These are phyloP conservation scores for Wallacemonas sp. DNA, from an alignment of 208 protist species.

Conservation along the genomic window DNA sequence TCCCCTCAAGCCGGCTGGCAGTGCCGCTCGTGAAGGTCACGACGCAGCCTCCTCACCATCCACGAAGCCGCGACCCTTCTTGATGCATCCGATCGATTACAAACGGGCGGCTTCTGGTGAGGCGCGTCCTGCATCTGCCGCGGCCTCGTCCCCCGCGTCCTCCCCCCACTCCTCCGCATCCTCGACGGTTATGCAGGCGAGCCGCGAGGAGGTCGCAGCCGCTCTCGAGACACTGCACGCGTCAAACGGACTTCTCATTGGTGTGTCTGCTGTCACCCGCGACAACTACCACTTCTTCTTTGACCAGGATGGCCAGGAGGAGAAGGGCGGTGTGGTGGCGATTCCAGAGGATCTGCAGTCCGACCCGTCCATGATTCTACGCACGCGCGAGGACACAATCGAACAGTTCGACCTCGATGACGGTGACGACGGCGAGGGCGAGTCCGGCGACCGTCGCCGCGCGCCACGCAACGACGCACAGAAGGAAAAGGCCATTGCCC, in stretches of 20 bases:
- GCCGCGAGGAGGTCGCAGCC: background rate
- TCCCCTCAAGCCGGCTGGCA: too few species aligned
- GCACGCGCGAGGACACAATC: background rate
- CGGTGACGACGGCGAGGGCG: slow-evolving; percentile 13
- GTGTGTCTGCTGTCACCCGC: slow-evolving; percentile 26
- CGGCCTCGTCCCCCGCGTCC: too few species aligned
- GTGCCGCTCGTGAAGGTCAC: too few species aligned
- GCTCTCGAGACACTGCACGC: background rate
- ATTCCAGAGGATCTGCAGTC: background rate
- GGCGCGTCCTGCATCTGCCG: too few species aligned
- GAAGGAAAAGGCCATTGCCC: too few species aligned
- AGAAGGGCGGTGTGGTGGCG: background rate
- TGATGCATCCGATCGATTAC: too few species aligned
- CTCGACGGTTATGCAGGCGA: too few species aligned
- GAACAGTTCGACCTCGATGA: slow-evolving; percentile 25
- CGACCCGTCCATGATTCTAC: background rate
- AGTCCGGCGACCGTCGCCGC: slow-evolving; percentile 1
- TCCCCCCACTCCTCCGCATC: too few species aligned
- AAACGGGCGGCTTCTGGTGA: too few species aligned
- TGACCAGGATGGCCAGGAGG: slow-evolving; percentile 14
- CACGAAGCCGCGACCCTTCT: too few species aligned
- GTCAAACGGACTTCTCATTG: slow-evolving; percentile 12
- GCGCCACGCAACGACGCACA: too few species aligned
- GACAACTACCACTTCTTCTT: slow-evolving; percentile 47
- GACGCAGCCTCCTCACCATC: too few species aligned